Evolutionary conservation across 371 early-diverging fungal genomes (phyloP), one percentile per base, ranked within the genome.

Genomic region (Rhizopus microsporus): DNA sequence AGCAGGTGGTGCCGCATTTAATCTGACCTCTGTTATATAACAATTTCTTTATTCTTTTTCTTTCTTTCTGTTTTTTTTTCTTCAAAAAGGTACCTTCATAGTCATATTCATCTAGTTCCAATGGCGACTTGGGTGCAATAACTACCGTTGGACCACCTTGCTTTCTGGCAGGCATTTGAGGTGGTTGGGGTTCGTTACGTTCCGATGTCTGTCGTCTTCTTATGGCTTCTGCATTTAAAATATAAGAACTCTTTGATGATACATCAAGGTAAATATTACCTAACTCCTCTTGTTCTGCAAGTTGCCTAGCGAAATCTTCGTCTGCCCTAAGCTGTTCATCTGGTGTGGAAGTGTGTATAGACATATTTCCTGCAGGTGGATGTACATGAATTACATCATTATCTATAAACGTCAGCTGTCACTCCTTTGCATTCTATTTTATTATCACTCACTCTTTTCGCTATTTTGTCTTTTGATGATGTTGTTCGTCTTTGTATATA

Each of bases 261-360:
- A 13, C 4, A 12, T 35, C 32, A 15, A 16, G 7, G 44, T 15
- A 12, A 16, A 7, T n/a, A 15, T n/a, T 43, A 51, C 57, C 62
- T 23, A 30, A 44, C 45, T 45, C 17, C 39, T 74, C 75, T 17
- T 71, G 69, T 42, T 68, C 44, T 3, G 72, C 74, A 32, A 78
- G 53, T 8, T 66, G 72, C 46, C 74, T 56, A 37, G 79, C 79
- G 51, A 74, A 69, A 32, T 73, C 76, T 31, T 78, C 79, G 33
- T 78, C 79, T 3, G 79, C 76, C 17, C 54, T 67, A 7, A 78
- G 42, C 15, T 78, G 79, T 4, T 65, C 74, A n/a, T 74, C 69
- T 33, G 68, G 37, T 31, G 63, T 60, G 0, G 65, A 63, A 1
- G 67, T 56, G 12, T 44, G 48, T 9, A 31, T 56, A 10, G 39